A percentile compares a stretch with the other conserved stretches of the same genome.
phyloP scores from a whole-genome alignment of 306 rosid species.

The Vachellia pachyceras region DNA sequence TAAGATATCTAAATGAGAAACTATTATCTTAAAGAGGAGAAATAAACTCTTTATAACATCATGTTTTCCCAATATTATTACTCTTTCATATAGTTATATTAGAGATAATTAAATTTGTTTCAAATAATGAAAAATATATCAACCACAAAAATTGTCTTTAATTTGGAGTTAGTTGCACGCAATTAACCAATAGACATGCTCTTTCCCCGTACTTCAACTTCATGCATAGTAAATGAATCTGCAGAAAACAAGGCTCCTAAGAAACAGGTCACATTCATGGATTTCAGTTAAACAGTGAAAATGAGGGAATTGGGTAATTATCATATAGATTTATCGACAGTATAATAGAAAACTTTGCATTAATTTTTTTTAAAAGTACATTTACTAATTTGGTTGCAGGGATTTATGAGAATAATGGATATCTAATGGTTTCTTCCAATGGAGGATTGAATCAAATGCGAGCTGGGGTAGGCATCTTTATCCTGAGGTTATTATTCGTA shows the following conservation, averaged over 20 bases:
- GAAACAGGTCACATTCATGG: not conserved
- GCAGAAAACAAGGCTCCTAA: conserved; percentile 5
- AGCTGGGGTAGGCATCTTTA: conserved; percentile 59
- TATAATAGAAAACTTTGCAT: not conserved
- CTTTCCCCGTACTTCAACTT: not conserved
- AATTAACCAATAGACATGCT: not conserved
- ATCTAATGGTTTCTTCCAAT: conserved; percentile 73
- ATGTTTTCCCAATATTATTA: not conserved
- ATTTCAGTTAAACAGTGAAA: not conserved
- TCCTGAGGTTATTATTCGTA: not conserved
- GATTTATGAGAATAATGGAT: conserved; percentile 64
- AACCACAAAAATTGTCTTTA: not conserved
- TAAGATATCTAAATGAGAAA: not conserved
- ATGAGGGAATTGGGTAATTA: not conserved
- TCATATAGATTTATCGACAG: not conserved
- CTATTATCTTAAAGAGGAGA: not conserved
- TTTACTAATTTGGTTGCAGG: conserved; percentile 43
- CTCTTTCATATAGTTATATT: not conserved
- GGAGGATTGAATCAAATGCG: conserved; percentile 89
- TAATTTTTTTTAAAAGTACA: not conserved
- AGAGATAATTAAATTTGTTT: not conserved
- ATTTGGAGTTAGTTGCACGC: conserved; percentile 16
- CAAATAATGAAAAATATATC: not conserved
- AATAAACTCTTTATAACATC: not conserved
- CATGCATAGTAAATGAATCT: conserved; percentile 18